Base-by-base conservation (phyloP, 805 yeast genomes). In the Barnettozyma populi region DNA sequence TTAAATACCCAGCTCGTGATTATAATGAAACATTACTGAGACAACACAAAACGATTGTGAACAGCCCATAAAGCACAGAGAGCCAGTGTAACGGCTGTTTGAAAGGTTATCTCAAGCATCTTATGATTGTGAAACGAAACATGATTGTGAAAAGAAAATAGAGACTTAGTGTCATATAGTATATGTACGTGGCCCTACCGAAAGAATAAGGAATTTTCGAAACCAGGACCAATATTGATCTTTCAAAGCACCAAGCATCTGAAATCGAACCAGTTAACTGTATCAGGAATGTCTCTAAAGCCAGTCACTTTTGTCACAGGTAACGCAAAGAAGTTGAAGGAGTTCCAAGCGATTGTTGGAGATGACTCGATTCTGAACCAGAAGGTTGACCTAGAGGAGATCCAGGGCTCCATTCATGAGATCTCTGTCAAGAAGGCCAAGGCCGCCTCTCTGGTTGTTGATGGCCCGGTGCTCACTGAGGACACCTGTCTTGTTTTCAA, bases 391-490 rank as follows among this genome's bases (percentile, higher is more conserved):
- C 71, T 94, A 18, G 94, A 84, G 44, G 99, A 94, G 68, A 67
- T 94, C 41, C 99, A 94, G 68, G 99, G 97, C 27, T 68, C 92
- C 20, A 76, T 90, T 42, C 83, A 82, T 37, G 86, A 86, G 46
- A 92, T 94, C 38, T 86, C 96, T 0, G 73, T 72, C 40, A 87
- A 82, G 60, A 94, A 94, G 64, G 88, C 95, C 48, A 68, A 73
- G 57, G 74, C 82, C 11, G 96, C 96, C 2, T 85, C 92, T 6
- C 60, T 65, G 11, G 61, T 78, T 8, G 67, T 79, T 4, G 63
- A 72, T 3, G 94, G 95, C 0, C 92, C 98, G 0, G 97, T 89
- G 0, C 73, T 94, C 48, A 97, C 90, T 3, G 99, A 94, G 63
- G 99, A 94, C 60, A 94, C 99, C 0, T 90, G 96, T 44, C 75